Conservation (phyloP, 768 basidiomycete species). For the Paxillus involutus region DNA sequence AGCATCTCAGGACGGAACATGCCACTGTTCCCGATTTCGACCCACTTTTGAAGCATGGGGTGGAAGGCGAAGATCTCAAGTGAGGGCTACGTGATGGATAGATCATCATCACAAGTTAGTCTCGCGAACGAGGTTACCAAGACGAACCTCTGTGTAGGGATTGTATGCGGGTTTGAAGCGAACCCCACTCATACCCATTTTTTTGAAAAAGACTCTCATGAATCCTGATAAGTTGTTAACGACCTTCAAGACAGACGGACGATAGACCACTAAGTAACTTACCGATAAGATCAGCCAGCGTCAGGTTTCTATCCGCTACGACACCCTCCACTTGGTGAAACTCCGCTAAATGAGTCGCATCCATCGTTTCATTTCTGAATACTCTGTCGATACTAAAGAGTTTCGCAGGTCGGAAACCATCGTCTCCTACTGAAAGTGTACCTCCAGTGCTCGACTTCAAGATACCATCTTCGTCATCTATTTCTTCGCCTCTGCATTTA, state of each 20-base stretch:
- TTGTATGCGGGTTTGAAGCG: conserved; percentile 99
- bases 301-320: conserved; percentile 90
- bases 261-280: conserved; percentile 14
- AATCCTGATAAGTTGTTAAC: conserved; percentile 58
- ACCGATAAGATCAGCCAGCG: conserved; percentile 95
- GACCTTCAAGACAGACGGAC: neutral
- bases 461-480: conserved; percentile 35
- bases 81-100: conserved; percentile 61
- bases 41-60: conserved; percentile 89
- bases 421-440: conserved; percentile 34
- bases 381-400: conserved; percentile 97
- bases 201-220: conserved; percentile 97
- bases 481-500: conserved; percentile 62
- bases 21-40: conserved; percentile 97
- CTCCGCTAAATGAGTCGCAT: conserved; percentile 97
- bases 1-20: conserved; percentile 99
- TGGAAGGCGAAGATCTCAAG: conserved; percentile 99
- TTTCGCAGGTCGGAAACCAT: conserved; percentile 89
- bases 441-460: conserved; percentile 1
- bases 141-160: conserved; percentile 87
- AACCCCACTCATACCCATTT: conserved; percentile 93
- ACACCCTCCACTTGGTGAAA: conserved; percentile 99
- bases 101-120: neutral
- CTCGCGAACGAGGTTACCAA: neutral
- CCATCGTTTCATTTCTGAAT: conserved; percentile 98